These are phyloP conservation scores for Populus deltoides DNA, from an alignment of 345 rosid genomes.

Conservation along the genomic window DNA sequence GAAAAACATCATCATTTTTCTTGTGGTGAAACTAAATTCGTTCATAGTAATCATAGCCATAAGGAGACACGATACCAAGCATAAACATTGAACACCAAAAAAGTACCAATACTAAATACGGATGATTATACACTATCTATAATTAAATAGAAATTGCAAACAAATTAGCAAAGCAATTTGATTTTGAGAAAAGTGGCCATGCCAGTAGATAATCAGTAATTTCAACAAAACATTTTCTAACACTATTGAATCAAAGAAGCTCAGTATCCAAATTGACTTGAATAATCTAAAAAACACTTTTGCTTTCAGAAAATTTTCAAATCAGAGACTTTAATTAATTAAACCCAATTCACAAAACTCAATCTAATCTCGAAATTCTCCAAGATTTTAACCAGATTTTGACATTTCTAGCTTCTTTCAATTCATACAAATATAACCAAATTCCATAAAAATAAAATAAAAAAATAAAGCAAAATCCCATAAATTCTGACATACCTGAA, in stretches of 20 bases:
- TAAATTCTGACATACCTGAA: conserved; percentile 46
- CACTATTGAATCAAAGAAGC: background rate
- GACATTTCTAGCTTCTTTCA: background rate
- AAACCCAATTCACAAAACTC: background rate
- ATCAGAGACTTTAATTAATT: background rate
- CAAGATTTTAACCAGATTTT: background rate
- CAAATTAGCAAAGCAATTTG: background rate
- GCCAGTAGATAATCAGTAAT: too few species aligned
- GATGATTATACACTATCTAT: background rate
- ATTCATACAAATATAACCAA: background rate
- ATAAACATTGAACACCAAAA: background rate
- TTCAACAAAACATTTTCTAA: background rate
- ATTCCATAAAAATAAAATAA: background rate
- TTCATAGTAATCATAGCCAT: background rate
- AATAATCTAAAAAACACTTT: background rate
- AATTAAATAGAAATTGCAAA: background rate
- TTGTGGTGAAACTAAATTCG: background rate
- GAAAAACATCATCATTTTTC: background rate
- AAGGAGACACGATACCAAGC: background rate
- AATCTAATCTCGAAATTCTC: background rate
- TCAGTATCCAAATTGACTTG: background rate
- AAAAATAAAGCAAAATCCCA: background rate
- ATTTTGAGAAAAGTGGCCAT: background rate
- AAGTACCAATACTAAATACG: background rate
- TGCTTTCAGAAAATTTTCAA: background rate